Evolutionary conservation across 768 basidiomycete genomes (phyloP), one percentile per base, ranked within the genome.

Genomic region (Suillus subalutaceus): DNA sequence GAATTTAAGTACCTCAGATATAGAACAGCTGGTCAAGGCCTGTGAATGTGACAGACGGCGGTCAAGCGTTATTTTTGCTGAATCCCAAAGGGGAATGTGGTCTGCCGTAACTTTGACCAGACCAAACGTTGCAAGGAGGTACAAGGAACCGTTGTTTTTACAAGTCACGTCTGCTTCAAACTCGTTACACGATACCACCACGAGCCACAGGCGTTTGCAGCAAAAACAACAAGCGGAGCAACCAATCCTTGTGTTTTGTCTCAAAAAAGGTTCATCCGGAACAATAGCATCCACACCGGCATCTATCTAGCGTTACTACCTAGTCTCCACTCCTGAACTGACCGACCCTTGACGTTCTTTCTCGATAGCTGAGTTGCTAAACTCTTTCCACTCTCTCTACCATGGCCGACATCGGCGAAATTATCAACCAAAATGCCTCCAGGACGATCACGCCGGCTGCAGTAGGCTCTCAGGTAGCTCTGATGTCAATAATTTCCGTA

Each of bases 381-480:
- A 67, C 73, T 75, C 68, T 38, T 59, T 66, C 69, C 64, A 63
- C 56, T 53, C 65, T 52, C 66, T 44, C 23, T 59, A 72, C 60
- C 56, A 81, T 81, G 79, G 57, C 77, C 57, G 67, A 68, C 69
- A 76, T 76, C 35, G 73, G 72, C 30, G 48, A 72, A 44, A 73
- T 83, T 63, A 75, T 81, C 70, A 65, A 76, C 65, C 67, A 72
- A 57, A 80, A 77, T 15, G 26, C 69, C 65, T 71, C 79, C 63
- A 81, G 90, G 85, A 84, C 88, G 83, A 88, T 91, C 85, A 88
- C 87, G 83, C 92, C 92, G 79, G 83, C 84, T 66, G 91, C 92
- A 63, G 92, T 94, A 37, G 90, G 84, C 67, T 87, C 87, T n/a
- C 92, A 94, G 76, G 87, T 91, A 53, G 83, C 82, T 50, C 81